A percentile compares a stretch with the other conserved stretches of the same genome.
Conservation (phyloP, 108 stramenopile genomes). For the Cyclotella cryptica region DNA sequence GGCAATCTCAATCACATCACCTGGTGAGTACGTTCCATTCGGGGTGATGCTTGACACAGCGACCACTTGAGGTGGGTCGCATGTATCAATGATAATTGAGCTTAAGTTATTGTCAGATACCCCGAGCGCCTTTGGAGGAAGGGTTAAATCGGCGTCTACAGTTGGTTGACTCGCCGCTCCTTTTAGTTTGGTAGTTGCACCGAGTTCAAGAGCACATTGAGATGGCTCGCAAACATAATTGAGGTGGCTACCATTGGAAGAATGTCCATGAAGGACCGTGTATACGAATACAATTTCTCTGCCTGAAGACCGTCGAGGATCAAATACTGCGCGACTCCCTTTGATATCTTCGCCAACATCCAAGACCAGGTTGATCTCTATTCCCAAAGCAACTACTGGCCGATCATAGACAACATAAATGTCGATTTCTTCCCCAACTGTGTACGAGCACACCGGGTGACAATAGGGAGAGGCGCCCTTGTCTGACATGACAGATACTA, state of each 20-base stretch:
- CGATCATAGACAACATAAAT: constrained; percentile 32
- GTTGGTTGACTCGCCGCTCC: constrained; percentile 30
- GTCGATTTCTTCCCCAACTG: constrained; percentile 52
- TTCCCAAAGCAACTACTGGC: constrained; percentile 28
- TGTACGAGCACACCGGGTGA: constrained; percentile 46
- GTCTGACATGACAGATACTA: constrained; percentile 33
- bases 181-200: constrained; percentile 28
- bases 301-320: constrained; percentile 18
- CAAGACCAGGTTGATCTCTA: constrained; percentile 23
- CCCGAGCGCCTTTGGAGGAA: constrained; percentile 3
- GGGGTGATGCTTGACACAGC: constrained; percentile 18
- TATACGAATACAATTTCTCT: constrained; percentile 35
- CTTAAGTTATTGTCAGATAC: constrained; percentile 26
- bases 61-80: constrained; percentile 22
- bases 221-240: constrained; percentile 22
- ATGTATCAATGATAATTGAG: constrained; percentile 41
- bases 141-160: constrained; percentile 42
- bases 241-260: constrained; percentile 30
- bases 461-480: constrained; percentile 51
- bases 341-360: constrained; percentile 23
- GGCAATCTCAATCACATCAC: constrained; percentile 58
- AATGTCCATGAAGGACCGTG: constrained; percentile 31
- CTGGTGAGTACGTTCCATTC: constrained; percentile 41
- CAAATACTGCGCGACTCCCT: constrained; percentile 12
- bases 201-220: constrained; percentile 24